Evolutionary conservation across 257 asterid species (phyloP).

Genomic region (Phtheirospermum japonicum): DNA sequence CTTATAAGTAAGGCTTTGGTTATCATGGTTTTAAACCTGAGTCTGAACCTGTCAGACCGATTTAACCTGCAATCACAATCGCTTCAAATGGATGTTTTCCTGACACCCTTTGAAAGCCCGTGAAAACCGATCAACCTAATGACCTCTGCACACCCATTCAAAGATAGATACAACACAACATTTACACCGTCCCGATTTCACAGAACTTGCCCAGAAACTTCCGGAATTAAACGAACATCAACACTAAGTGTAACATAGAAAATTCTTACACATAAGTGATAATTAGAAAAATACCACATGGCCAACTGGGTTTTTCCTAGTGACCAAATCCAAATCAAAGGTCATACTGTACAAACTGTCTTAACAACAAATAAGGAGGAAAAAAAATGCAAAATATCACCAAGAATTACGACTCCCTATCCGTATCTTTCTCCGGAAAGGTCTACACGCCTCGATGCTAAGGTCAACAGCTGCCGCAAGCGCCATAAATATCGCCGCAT

Average conservation of each 20-base stretch:
- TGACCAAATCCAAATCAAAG: conserved; percentile 18
- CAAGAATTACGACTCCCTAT: conserved; percentile 65
- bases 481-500: conserved; percentile 97
- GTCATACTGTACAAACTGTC: conserved; percentile 38
- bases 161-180: too few species aligned
- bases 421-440: conserved; percentile 64
- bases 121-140: too few species aligned
- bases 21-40: too few species aligned
- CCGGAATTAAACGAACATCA: too few species aligned
- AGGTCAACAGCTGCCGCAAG: conserved; percentile 95
- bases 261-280: conserved; percentile 6
- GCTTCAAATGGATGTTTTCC: background rate
- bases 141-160: too few species aligned
- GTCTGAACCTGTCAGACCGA: background rate
- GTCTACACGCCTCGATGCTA: conserved; percentile 85
- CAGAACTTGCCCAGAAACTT: too few species aligned
- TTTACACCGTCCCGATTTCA: too few species aligned
- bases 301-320: conserved; percentile 3
- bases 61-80: background rate
- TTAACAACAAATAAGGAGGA: conserved; percentile 27
- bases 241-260: too few species aligned
- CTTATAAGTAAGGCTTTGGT: background rate
- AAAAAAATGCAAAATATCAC: conserved; percentile 36
- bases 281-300: conserved; percentile 19
- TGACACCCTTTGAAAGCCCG: too few species aligned